A percentile compares a stretch with the other conserved stretches of the same genome.
These are phyloP conservation scores for Penicillium canariense DNA, from an alignment of 495 filamentous ascomycete genomes.

Conservation along the genomic window DNA sequence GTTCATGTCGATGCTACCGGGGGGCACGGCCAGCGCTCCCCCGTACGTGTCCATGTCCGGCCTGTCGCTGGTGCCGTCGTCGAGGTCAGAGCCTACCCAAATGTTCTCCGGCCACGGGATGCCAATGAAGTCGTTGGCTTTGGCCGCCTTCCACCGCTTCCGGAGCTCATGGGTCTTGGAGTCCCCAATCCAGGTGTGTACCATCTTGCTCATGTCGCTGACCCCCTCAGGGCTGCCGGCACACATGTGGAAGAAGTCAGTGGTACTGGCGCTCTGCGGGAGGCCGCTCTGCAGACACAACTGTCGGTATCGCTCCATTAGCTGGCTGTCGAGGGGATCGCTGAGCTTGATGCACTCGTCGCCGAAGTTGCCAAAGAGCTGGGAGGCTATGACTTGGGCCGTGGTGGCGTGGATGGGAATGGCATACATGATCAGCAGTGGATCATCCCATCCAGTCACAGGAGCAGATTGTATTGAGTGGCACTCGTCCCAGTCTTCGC, in stretches of 20 bases:
- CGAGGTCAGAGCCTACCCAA: too few species aligned
- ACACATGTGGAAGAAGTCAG: not conserved
- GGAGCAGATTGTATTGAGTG: not conserved
- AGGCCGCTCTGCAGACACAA: not conserved
- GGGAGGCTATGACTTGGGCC: not conserved
- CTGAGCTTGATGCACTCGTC: slow-evolving; percentile 8
- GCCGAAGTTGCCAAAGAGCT: not conserved
- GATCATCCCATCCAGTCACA: not conserved
- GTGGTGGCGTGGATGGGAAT: slow-evolving; percentile 1
- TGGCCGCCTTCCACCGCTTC: not conserved
- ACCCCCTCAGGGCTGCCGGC: not conserved
- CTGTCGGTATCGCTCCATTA: not conserved
- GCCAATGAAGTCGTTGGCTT: not conserved
- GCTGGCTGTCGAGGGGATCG: not conserved
- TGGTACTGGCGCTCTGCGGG: not conserved
- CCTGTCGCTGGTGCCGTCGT: too few species aligned
- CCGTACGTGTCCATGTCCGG: not conserved
- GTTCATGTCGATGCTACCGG: not conserved
- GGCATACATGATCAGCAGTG: not conserved
- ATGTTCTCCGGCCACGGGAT: not conserved
- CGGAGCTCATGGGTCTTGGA: not conserved
- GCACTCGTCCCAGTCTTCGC: not conserved
- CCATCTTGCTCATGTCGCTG: not conserved
- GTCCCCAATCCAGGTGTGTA: not conserved
- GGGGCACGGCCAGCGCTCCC: not conserved